Evolutionary conservation across 1,139 yeast genomes (phyloP), one percentile per base, ranked within the genome.

Genomic region (Candida freyschussii): DNA sequence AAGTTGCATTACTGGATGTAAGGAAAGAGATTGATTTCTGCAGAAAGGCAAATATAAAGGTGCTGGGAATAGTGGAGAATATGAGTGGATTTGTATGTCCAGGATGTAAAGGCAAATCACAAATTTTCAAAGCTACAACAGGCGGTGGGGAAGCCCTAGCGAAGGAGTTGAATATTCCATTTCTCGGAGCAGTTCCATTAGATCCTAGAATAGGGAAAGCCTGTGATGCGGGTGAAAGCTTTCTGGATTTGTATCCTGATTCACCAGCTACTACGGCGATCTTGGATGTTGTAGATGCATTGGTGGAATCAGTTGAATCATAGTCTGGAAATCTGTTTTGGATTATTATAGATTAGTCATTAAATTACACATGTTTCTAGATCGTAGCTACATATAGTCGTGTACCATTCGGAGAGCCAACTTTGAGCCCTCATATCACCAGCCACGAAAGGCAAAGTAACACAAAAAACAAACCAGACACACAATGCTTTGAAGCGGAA

Each of bases 81-180:
- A 93, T 93, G 99, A 77, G 95, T 6, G 98, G 98, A 2, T 93
- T 93, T 63, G 97, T 93, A 12, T 93, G 99, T 56, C 98, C 98
- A 5, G 77, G 69, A 47, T 93, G 99, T 59, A 74, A 84, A 42
- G 94, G 94, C 7, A 86, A 87, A 57, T 83, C 95, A 0, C 78
- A 81, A 50, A 89, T 93, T 10, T 93, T 93, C 60, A 82, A 81
- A 44, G 86, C 97, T 21, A 91, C 97, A 4, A 93, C 98, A 1
- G 98, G 98, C 12, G 99, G 99, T 13, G 99, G 97, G 7, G 70
- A 74, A 47, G 75, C 78, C 22, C 63, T 93, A 34, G 93, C 97
- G 36, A 62, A 79, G 48, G 98, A 91, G 38, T 60, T 83, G 55
- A 68, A 66, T 7, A 72, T 93, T 17, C 80, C 82, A 14, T 91